These are phyloP conservation scores for Pleurotus tuber-regium DNA, from an alignment of 768 basidiomycete genomes.

Conservation along the genomic window DNA sequence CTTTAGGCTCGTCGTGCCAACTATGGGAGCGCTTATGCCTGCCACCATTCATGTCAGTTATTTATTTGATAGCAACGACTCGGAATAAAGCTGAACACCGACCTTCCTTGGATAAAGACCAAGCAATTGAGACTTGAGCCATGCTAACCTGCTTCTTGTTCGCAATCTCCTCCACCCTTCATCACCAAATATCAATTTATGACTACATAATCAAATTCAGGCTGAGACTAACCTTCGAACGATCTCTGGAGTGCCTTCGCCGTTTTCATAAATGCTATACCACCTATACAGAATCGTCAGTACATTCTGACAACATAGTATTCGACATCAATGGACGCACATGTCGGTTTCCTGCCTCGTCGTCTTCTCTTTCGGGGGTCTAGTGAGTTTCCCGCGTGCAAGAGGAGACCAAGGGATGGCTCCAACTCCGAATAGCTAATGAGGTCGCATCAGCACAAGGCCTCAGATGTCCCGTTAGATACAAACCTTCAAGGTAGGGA, in stretches of 20 bases:
- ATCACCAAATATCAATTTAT: not conserved
- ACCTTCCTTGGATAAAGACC: constrained; percentile 38
- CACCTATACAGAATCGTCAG: not conserved
- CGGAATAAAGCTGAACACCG: not conserved
- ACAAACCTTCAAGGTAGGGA: constrained; percentile 37
- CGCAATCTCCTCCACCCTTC: constrained; percentile 43
- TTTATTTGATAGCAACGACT: not conserved
- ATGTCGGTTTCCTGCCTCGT: constrained; percentile 19
- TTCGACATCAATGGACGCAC: constrained; percentile 11
- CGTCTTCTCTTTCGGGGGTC: constrained; percentile 26
- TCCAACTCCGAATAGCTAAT: constrained; percentile 32
- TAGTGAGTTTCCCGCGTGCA: constrained; percentile 30
- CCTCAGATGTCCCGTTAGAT: not conserved
- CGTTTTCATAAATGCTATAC: not conserved
- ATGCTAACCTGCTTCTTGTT: constrained; percentile 40
- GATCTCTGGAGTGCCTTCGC: constrained; percentile 18
- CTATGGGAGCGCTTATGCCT: constrained; percentile 47
- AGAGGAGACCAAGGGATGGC: constrained; percentile 40
- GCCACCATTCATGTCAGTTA: not conserved
- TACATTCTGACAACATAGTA: too few relatives aligned
- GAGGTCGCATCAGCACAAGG: not conserved
- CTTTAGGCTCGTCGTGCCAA: constrained; percentile 44
- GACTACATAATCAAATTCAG: constrained; percentile 13
- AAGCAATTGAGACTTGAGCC: constrained; percentile 45
- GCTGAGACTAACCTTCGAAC: constrained; percentile 25